Percentiles rank a stretch among this genome's conserved stretches.
Evolutionary conservation across 2,329 filamentous ascomycete genomes (phyloP).

Genomic region (Madurella mycetomatis): DNA sequence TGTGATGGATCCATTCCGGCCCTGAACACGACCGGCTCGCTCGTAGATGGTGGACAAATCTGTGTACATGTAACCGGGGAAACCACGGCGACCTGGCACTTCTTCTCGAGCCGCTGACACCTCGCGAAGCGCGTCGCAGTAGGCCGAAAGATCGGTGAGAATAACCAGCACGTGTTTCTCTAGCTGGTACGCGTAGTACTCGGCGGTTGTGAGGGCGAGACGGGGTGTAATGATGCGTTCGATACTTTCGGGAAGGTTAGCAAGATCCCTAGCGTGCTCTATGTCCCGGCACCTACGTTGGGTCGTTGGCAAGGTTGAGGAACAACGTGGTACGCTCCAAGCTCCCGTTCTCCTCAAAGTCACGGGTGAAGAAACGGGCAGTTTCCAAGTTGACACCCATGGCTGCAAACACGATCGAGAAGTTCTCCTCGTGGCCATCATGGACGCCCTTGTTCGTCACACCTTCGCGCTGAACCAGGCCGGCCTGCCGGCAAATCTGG

Average conservation of each 20-base stretch:
- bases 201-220: conserved; percentile 94
- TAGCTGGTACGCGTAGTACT: conserved; percentile 99
- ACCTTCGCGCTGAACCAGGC: conserved; percentile 76
- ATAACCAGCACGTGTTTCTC: conserved; percentile 99
- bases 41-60: conserved; percentile 99
- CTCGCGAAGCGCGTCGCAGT: conserved; percentile 98
- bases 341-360: conserved; percentile 98
- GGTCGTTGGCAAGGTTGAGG: conserved; percentile 98
- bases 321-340: conserved; percentile 96
- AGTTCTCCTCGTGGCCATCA: conserved; percentile 97
- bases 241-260: conserved; percentile 55
- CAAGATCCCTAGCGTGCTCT: neutral
- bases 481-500: conserved; percentile 95
- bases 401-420: conserved; percentile 98
- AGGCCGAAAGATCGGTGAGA: conserved; percentile 93
- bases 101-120: conserved; percentile 97
- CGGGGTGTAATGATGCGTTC: conserved; percentile 99
- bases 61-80: conserved; percentile 99
- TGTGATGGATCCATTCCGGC: conserved; percentile 96
- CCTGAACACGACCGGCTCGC: conserved; percentile 93
- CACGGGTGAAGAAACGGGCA: conserved; percentile 93
- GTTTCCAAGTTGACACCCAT: conserved; percentile 99
- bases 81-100: conserved; percentile 98
- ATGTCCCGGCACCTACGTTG: conserved; percentile 63
- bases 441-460: conserved; percentile 89